Conservation (phyloP, 2,329 filamentous ascomycete species). For the Xylariaceae sp. region DNA sequence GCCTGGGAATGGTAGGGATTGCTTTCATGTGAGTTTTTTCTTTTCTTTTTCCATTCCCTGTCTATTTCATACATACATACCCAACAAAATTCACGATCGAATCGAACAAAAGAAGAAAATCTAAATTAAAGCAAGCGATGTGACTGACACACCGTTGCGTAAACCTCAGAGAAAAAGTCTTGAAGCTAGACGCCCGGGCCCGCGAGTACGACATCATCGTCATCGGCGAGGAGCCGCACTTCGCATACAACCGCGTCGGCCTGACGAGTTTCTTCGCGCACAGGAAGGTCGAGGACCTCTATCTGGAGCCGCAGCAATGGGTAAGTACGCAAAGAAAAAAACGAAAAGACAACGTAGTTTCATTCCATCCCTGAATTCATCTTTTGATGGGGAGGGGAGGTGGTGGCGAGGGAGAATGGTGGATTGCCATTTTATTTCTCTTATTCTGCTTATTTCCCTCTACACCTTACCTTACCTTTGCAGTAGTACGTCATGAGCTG, state of each 20-base stretch:
- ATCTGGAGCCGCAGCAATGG: slow-evolving; percentile 81
- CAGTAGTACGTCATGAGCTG: too few relatives aligned
- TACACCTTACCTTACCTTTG: background rate
- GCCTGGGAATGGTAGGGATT: slow-evolving; percentile 87
- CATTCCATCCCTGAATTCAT: too few relatives aligned
- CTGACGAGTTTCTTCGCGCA: slow-evolving; percentile 87
- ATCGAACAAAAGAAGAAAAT: too few relatives aligned
- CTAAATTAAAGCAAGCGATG: too few relatives aligned
- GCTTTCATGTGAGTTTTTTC: slow-evolving; percentile 67
- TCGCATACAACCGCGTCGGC: slow-evolving; percentile 88
- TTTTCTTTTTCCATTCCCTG: background rate
- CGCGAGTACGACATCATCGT: slow-evolving; percentile 77
- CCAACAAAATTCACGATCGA: too few relatives aligned
- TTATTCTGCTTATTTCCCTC: background rate
- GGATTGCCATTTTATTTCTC: too few relatives aligned
- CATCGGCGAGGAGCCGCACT: slow-evolving; percentile 79
- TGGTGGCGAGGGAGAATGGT: too few relatives aligned
- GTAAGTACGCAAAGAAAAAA: too few relatives aligned
- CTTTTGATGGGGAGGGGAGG: too few relatives aligned
- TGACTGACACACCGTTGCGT: too few relatives aligned
- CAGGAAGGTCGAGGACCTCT: slow-evolving; percentile 78
- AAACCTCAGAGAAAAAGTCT: slow-evolving; percentile 86
- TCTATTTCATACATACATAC: background rate
- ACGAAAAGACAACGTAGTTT: too few relatives aligned
- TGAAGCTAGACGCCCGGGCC: slow-evolving; percentile 73